A percentile compares a stretch with the other conserved stretches of the same genome.
These are phyloP conservation scores for Myxozyma monticola DNA, from an alignment of 805 yeast genomes.

Conservation along the genomic window DNA sequence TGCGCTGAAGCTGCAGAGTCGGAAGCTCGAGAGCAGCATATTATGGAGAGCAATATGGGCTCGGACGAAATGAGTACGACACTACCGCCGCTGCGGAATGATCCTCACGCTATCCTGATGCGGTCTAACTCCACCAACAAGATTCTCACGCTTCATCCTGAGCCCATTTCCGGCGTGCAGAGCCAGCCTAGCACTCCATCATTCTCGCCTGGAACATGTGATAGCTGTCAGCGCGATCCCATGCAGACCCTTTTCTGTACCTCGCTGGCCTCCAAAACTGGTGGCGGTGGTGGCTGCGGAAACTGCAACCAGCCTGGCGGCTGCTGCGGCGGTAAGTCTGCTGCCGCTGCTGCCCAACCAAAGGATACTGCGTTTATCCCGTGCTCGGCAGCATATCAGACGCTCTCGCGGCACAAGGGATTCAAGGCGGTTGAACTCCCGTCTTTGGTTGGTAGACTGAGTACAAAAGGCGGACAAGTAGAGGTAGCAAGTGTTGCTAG, in stretches of 20 bases:
- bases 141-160: constrained; percentile 64
- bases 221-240: constrained; percentile 81
- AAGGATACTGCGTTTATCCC: constrained; percentile 61
- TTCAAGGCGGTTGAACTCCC: constrained; percentile 73
- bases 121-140: constrained; percentile 38
- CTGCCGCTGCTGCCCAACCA: constrained; percentile 30
- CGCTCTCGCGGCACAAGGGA: constrained; percentile 77
- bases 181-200: constrained; percentile 25
- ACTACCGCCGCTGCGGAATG: constrained; percentile 25
- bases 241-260: constrained; percentile 87
- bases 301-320: constrained; percentile 34
- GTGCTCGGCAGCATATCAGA: constrained; percentile 85
- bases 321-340: constrained; percentile 24
- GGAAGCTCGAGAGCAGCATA: constrained; percentile 26
- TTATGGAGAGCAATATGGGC: constrained; percentile 2
- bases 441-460: constrained; percentile 68
- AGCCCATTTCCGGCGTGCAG: constrained; percentile 43
- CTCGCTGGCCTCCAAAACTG: constrained; percentile 57
- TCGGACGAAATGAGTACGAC: constrained; percentile 22
- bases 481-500: constrained; percentile 90
- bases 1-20: constrained; percentile 69
- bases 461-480: constrained; percentile 83
- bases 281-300: constrained; percentile 22
- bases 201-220: constrained; percentile 75
- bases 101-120: constrained; percentile 22